Base-by-base conservation (phyloP, 1,284 basidiomycete species). In the Tetrapyrgos nigripes region DNA sequence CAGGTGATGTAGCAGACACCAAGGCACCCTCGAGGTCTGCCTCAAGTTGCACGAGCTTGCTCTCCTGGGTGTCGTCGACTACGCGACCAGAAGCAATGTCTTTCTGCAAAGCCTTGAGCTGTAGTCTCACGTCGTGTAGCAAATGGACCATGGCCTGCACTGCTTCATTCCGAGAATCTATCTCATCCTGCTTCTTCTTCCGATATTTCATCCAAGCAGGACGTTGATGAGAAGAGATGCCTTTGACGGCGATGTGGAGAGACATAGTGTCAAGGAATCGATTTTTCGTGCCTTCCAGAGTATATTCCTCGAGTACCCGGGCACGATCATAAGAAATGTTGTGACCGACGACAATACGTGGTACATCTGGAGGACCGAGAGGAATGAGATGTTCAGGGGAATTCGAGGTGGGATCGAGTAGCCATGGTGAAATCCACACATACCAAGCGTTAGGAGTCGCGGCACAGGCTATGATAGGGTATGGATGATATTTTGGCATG, bases 211-310 rank as follows among this genome's bases (percentile, higher is more conserved):
- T 86, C 96, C 96, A 99, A 2, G 92, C 92, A 0, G 95, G 94
- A 0, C 96, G 88, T 71, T 99, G 97, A 62, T 96, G 92, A 0
- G 94, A 96, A 0, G 96, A 97, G 58, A 99, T 97, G 5, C 97
- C 97, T 60, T 92, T 91, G 3, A 96, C 92, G 4, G 97, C 95
- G 50, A 97, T 91, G 71, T 99, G 97, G 10, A 99, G 80, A 1
- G 94, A 89, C 87, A 99, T 94, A 0, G 97, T 99, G 71, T 99
- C 97, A 37, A 98, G 75, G 73, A 93, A 99, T 1, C 97, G 87
- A 23, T 86, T 96, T 46, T 83, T 75, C 0, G 92, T 92, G 0
- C 83, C 81, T 1, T 79, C 69, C 4, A 98, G 73, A 55, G 78
- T 78, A 71, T 99, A 98, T 72, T 99, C 97, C 63, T 98, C 93